A percentile compares a stretch with the other conserved stretches of the same genome.
phyloP scores from a whole-genome alignment of 2,329 filamentous ascomycete genomes.

The Salinomyces thailandicus region DNA sequence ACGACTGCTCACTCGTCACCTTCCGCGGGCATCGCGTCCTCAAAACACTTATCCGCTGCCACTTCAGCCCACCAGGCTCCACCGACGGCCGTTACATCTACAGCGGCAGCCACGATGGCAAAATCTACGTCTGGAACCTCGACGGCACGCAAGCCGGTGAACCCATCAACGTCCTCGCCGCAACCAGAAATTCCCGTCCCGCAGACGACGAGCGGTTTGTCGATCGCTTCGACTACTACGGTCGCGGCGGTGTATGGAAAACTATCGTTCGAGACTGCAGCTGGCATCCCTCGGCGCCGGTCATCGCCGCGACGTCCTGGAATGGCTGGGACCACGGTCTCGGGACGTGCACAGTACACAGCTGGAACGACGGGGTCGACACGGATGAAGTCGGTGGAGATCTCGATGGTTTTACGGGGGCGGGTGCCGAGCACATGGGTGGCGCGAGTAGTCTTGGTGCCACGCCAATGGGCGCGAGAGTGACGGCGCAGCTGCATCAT shows the following conservation, averaged over 20 bases:
- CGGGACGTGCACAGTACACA: conserved; percentile 69
- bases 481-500: conserved; percentile 49
- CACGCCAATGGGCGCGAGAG: conserved; percentile 45
- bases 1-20: conserved; percentile 87
- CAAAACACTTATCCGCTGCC: conserved; percentile 83
- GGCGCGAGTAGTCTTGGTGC: conserved; percentile 22
- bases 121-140: conserved; percentile 85
- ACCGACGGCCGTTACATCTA: conserved; percentile 91
- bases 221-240: conserved; percentile 47
- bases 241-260: conserved; percentile 52
- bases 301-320: conserved; percentile 78
- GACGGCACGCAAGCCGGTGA: conserved; percentile 72
- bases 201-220: conserved; percentile 42
- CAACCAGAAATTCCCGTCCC: conserved; percentile 54
- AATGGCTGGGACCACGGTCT: conserved; percentile 64
- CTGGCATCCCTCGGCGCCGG: conserved; percentile 78
- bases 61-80: conserved; percentile 80
- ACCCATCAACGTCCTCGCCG: conserved; percentile 60
- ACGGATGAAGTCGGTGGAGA: conserved; percentile 49
- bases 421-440: conserved; percentile 17
- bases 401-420: conserved; percentile 9
- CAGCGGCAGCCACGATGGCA: conserved; percentile 79
- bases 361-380: conserved; percentile 57
- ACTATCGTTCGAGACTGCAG: conserved; percentile 79
- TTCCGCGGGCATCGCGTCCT: conserved; percentile 85